These are phyloP conservation scores for Penicillium ucsense DNA, from an alignment of 495 filamentous ascomycete genomes.

Conservation along the genomic window DNA sequence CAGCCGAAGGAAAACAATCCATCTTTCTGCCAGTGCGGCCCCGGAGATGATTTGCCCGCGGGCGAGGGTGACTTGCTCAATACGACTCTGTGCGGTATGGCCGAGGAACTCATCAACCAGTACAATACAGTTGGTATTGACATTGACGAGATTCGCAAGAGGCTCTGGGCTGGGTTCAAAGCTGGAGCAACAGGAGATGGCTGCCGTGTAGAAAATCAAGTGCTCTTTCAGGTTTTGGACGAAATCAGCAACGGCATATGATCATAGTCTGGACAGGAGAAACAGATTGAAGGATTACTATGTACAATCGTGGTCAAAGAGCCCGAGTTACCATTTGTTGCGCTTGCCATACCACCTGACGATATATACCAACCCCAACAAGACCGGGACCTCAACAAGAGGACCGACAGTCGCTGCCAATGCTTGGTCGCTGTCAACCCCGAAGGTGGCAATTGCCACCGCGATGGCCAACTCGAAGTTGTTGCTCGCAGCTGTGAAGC, in stretches of 20 bases:
- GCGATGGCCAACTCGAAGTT: conserved; percentile 94
- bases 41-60: neutral
- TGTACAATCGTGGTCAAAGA: neutral
- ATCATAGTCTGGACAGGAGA: neutral
- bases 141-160: conserved; percentile 24
- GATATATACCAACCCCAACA: conserved; percentile 4
- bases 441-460: conserved; percentile 77
- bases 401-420: conserved; percentile 73
- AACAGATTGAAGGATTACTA: neutral
- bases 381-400: conserved; percentile 3
- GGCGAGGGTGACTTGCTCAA: conserved; percentile 23
- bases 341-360: conserved; percentile 6
- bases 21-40: conserved; percentile 21
- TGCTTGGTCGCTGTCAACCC: conserved; percentile 70
- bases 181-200: conserved; percentile 23
- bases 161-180: conserved; percentile 29
- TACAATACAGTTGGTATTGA: conserved; percentile 33
- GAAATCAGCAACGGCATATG: conserved; percentile 30
- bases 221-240: conserved; percentile 36
- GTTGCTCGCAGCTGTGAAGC: conserved; percentile 89
- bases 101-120: conserved; percentile 29
- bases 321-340: neutral
- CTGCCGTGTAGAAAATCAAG: conserved; percentile 34
- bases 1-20: conserved; percentile 1
- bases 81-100: conserved; percentile 34